Evolutionary conservation across 1,284 basidiomycete genomes (phyloP), one percentile per base, ranked within the genome.

Genomic region (Fomitopsis betulina): DNA sequence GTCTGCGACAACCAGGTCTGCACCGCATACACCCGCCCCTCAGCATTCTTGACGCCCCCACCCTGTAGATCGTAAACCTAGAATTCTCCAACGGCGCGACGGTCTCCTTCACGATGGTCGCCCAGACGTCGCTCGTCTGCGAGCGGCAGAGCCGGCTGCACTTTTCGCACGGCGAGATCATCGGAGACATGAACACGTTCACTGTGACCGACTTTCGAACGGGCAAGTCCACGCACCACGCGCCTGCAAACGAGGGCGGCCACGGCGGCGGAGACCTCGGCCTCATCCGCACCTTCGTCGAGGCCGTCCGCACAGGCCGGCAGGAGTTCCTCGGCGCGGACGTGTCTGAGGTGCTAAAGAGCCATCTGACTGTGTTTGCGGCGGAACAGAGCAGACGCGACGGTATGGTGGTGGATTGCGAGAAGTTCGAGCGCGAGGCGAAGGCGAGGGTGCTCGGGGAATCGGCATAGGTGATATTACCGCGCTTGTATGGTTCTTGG

Each of bases 321-420:
- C 91, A 93, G 73, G 73, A 77, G 2, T 61, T 80, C 43, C 78
- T 93, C 35, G 87, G 85, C 40, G 89, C 89, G 12, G 75, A 83
- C 65, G 76, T 91, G 0, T 73, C 76, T 12, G 89, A 93, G 57
- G 82, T 91, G 30, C 71, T 94, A 60, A 84, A 80, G 69, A 90
- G 87, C 64, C 92, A 94, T 73, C 69, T 94, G 65, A 85, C 88
- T 2, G 90, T 93, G 43, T 94, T 94, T 73, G 92, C 92, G 53
- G 91, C 90, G 40, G 92, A 94, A 75, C 78, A 81, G 63, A 89
- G 89, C 62, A 77, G 92, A 61, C 79, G 70, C 57, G 81, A 87
- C 62, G 87, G 86, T 12, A 75, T 67, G 10, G 84, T 93, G 5
- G 80, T 94, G 1, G 79, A 91, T 67, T 87, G 81, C 65, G 73